Conservation (phyloP, 2,329 filamentous ascomycete genomes). For the Fusarium chlamydosporum region DNA sequence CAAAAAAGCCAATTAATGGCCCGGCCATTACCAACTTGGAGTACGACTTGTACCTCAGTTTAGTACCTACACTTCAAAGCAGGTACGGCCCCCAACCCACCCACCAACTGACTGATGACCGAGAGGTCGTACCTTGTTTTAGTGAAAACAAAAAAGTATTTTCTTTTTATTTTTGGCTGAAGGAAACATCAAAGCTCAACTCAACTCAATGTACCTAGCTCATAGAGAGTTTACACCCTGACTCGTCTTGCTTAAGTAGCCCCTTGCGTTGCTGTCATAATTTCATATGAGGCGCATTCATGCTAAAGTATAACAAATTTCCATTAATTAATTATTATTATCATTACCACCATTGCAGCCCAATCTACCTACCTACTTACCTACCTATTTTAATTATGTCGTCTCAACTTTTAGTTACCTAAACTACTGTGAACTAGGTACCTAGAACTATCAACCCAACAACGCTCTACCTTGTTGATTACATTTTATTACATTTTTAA, state of each 20-base stretch:
- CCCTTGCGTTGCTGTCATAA: conserved; percentile 26
- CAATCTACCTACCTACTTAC: conserved; percentile 7
- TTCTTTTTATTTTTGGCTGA: not conserved
- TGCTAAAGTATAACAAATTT: conserved; percentile 25
- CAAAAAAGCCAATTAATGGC: conserved; percentile 34
- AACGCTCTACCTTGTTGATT: conserved; percentile 22
- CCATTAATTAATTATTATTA: not conserved
- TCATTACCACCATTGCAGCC: not conserved
- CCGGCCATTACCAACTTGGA: conserved; percentile 3
- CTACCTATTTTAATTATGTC: conserved; percentile 9
- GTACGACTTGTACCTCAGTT: not conserved
- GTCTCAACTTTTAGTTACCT: not conserved
- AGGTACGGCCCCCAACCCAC: not conserved
- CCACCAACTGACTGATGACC: not conserved
- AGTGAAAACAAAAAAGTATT: conserved; percentile 1
- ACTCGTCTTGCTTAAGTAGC: conserved; percentile 24
- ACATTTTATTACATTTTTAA: conserved; percentile 10
- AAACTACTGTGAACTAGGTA: not conserved
- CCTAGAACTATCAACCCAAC: conserved; percentile 27
- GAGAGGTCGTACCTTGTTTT: conserved; percentile 22
- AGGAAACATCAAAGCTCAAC: conserved; percentile 4
- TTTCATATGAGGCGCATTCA: conserved; percentile 38
- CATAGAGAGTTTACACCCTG: conserved; percentile 10
- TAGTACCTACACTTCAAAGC: too few relatives aligned
- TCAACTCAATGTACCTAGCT: not conserved